A percentile compares a stretch with the other conserved stretches of the same genome.
Evolutionary conservation across 1,139 yeast species (phyloP).

Genomic region (Kluyveromyces sp.): DNA sequence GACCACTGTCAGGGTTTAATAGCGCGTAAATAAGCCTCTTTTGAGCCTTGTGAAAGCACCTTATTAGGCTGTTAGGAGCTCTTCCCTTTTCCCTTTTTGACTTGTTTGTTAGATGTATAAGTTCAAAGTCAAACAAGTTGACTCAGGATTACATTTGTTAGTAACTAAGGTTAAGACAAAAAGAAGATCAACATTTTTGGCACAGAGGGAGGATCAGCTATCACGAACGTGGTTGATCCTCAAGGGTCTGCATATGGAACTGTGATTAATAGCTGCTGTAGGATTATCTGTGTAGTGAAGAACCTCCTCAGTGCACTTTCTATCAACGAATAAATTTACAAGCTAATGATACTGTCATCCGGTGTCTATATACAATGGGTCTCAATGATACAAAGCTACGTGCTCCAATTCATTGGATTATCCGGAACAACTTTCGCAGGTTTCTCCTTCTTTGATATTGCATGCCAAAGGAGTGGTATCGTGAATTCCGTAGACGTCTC

Average conservation of each 20-base stretch:
- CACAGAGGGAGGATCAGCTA: neutral
- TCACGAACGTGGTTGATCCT: too few relatives aligned
- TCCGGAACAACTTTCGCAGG: conserved; percentile 15
- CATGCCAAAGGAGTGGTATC: conserved; percentile 12
- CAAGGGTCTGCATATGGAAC: too few relatives aligned
- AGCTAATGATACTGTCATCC: neutral
- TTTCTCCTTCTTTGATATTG: conserved; percentile 4
- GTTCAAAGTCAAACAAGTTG: neutral
- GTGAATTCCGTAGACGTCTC: conserved; percentile 12
- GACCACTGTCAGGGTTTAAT: too few relatives aligned
- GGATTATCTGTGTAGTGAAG: too few relatives aligned
- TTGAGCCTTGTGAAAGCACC: too few relatives aligned
- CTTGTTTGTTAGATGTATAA: neutral
- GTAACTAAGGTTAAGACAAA: too few relatives aligned
- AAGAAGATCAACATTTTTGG: too few relatives aligned
- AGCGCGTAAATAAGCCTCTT: too few relatives aligned
- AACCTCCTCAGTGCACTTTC: too few relatives aligned
- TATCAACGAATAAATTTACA: conserved; percentile 1
- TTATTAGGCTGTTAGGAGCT: neutral
- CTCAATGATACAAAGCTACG: neutral
- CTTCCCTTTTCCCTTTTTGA: neutral
- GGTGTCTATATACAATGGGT: neutral
- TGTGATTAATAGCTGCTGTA: too few relatives aligned
- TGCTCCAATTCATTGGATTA: neutral
- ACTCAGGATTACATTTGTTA: neutral